phyloP scores from a whole-genome alignment of 1,284 basidiomycete species.

The Laetiporus sulphureus region DNA sequence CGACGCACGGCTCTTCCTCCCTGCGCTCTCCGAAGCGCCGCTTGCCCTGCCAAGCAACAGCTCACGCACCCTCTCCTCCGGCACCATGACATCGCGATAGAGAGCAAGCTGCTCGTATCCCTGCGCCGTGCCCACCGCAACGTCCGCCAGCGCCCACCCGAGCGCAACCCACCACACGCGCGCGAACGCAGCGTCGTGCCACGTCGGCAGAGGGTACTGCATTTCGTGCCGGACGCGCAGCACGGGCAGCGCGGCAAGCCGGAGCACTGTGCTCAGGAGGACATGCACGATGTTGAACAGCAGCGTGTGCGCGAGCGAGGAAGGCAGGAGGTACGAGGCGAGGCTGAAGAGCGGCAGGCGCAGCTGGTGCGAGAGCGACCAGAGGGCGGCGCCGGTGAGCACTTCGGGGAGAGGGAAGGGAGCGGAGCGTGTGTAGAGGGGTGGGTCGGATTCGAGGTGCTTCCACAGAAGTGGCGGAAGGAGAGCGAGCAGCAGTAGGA shows the following conservation, averaged over 20 bases:
- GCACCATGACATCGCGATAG: conserved; percentile 61
- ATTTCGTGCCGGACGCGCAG: conserved; percentile 44
- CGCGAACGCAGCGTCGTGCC: conserved; percentile 51
- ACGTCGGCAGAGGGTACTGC: conserved; percentile 38
- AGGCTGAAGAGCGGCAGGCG: conserved; percentile 42
- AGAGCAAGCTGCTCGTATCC: conserved; percentile 60
- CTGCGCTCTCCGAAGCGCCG: conserved; percentile 8
- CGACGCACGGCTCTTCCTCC: conserved; percentile 10
- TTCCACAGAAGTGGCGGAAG: conserved; percentile 44
- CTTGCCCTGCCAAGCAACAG: conserved; percentile 25
- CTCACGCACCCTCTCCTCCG: conserved; percentile 29
- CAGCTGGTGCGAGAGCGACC: conserved; percentile 51
- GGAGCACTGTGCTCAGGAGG: conserved; percentile 43
- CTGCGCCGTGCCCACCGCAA: conserved; percentile 53
- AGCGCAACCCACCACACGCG: conserved; percentile 70
- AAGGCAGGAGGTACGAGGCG: conserved; percentile 18
- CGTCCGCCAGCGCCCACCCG: conserved; percentile 64
- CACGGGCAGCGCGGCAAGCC: conserved; percentile 47
- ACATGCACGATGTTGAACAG: conserved; percentile 45
- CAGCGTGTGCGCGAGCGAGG: conserved; percentile 32
- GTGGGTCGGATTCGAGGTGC: conserved; percentile 24
- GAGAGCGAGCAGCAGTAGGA: conserved; percentile 41
- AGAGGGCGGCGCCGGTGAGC: conserved; percentile 50
- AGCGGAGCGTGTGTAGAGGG: conserved; percentile 39
- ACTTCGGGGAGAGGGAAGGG: conserved; percentile 56